Evolutionary conservation across 83 land plant species (phyloP).

Genomic region (Picea abies): DNA sequence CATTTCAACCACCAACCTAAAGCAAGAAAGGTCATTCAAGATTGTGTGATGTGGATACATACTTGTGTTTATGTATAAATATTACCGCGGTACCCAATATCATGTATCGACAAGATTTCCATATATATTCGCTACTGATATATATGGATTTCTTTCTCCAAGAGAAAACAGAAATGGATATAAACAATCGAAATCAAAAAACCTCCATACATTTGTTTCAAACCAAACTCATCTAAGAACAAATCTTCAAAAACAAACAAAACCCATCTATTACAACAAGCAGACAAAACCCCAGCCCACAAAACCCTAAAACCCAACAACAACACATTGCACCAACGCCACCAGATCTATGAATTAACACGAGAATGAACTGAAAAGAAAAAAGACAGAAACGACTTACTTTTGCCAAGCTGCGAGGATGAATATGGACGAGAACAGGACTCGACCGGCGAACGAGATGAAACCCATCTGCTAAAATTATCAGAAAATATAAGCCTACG

Average conservation of each 20-base stretch:
- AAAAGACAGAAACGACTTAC: constrained; percentile 21
- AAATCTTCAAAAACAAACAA: neutral
- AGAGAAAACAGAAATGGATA: neutral
- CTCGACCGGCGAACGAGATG: constrained; percentile 40
- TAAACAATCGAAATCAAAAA: neutral
- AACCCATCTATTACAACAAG: too few relatives aligned
- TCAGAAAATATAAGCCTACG: too few relatives aligned
- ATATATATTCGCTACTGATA: too few relatives aligned
- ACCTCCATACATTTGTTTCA: neutral
- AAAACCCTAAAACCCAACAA: neutral
- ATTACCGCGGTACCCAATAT: too few relatives aligned
- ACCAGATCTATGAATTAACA: neutral
- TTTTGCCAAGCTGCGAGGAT: constrained; percentile 52
- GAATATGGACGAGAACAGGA: constrained; percentile 50
- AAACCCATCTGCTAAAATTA: constrained; percentile 32
- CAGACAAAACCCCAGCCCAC: neutral
- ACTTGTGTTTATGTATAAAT: too few relatives aligned
- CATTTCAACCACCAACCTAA: too few relatives aligned
- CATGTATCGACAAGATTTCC: too few relatives aligned
- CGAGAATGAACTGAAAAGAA: too few relatives aligned
- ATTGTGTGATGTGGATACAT: too few relatives aligned
- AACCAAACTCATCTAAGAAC: neutral
- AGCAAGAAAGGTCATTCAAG: too few relatives aligned
- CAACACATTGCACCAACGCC: neutral
- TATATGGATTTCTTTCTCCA: too few relatives aligned